Evolutionary conservation across 2,329 filamentous ascomycete species (phyloP).

Genomic region (Cladophialophora exuberans): DNA sequence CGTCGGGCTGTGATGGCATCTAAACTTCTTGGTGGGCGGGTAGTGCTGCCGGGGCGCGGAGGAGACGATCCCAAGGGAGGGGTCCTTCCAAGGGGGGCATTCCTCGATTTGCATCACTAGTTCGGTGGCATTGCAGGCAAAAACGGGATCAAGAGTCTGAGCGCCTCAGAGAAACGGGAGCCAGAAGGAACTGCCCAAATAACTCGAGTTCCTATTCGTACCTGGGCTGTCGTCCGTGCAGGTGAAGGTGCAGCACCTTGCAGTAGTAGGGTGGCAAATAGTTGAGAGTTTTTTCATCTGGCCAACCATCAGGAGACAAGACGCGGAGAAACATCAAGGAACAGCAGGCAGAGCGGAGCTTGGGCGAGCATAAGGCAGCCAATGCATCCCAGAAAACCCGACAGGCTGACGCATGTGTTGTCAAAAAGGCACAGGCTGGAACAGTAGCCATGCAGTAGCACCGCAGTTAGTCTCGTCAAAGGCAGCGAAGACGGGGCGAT

Average conservation of each 20-base stretch:
- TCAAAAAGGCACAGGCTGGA: slow-evolving; percentile 26
- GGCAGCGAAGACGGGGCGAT: slow-evolving; percentile 21
- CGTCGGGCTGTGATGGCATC: slow-evolving; percentile 9
- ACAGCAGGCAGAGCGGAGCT: slow-evolving; percentile 13
- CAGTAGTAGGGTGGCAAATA: slow-evolving; percentile 21
- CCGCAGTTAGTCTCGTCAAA: too few relatives aligned
- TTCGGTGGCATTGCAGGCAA: not conserved
- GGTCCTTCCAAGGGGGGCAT: not conserved
- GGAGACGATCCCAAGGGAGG: not conserved
- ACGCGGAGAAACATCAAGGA: not conserved
- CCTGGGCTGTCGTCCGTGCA: slow-evolving; percentile 1
- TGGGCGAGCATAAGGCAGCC: slow-evolving; percentile 24
- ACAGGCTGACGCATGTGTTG: slow-evolving; percentile 29
- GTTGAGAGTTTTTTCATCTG: not conserved
- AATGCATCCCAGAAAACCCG: slow-evolving; percentile 20
- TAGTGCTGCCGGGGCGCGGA: not conserved
- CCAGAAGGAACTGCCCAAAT: slow-evolving; percentile 3
- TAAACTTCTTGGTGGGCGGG: not conserved
- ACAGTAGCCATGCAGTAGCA: slow-evolving; percentile 29
- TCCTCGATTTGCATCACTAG: not conserved
- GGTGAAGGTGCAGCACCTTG: slow-evolving; percentile 11
- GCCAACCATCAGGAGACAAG: slow-evolving; percentile 4
- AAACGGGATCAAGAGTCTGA: slow-evolving; percentile 11
- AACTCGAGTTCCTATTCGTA: slow-evolving; percentile 2
- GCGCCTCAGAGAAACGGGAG: slow-evolving; percentile 13